Percentiles rank a stretch among this genome's conserved stretches.
Conservation (phyloP, 2,329 filamentous ascomycete species). For the Fusarium cicatricum region DNA sequence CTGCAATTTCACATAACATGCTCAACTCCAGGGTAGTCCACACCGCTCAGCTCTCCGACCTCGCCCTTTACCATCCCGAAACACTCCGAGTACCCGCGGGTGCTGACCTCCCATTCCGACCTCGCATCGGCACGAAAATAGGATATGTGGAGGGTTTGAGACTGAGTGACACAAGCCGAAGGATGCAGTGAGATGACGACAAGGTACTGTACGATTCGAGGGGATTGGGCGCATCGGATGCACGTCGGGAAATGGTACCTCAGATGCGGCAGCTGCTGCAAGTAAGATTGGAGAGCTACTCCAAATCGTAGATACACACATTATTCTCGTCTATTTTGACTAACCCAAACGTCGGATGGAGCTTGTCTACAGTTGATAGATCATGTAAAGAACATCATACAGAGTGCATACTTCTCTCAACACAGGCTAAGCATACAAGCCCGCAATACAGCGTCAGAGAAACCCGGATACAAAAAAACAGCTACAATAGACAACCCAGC, state of each 20-base stretch:
- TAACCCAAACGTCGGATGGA: constrained; percentile 12
- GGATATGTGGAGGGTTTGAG: too few species aligned
- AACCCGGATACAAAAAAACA: constrained; percentile 22
- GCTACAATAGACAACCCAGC: constrained; percentile 30
- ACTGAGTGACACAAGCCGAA: too few species aligned
- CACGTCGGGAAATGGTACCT: too few species aligned
- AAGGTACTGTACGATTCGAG: too few species aligned
- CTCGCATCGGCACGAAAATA: background rate
- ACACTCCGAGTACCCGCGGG: background rate
- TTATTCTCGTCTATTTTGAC: constrained; percentile 33
- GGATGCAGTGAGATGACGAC: too few species aligned
- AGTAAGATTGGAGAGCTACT: background rate
- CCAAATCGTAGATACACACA: constrained; percentile 5
- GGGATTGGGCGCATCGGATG: too few species aligned
- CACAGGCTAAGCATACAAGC: constrained; percentile 5
- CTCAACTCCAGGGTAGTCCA: background rate
- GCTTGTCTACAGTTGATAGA: constrained; percentile 26
- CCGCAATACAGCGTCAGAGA: constrained; percentile 22
- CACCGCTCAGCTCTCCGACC: background rate
- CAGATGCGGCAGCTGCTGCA: background rate
- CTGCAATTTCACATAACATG: too few species aligned
- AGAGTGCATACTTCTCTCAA: constrained; percentile 18
- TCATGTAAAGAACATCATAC: constrained; percentile 20
- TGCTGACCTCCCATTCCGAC: background rate
- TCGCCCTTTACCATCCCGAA: background rate